These are phyloP conservation scores for Amniculicola lignicola DNA, from an alignment of 495 filamentous ascomycete species.

Conservation along the genomic window DNA sequence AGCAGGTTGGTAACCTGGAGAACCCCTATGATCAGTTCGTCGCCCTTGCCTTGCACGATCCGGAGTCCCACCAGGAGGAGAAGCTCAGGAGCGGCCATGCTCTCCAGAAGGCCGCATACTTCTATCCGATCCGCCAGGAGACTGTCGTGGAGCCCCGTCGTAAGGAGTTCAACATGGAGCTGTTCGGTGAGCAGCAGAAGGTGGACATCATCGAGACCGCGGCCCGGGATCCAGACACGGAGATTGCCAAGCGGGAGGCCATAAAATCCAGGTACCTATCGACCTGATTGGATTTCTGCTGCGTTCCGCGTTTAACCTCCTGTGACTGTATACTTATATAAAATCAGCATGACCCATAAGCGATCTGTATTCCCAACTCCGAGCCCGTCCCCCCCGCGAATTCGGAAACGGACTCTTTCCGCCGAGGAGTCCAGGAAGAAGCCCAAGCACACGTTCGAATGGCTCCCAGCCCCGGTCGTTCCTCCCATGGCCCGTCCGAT, in stretches of 20 bases:
- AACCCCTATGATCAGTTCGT: slow-evolving; percentile 54
- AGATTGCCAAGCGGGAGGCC: slow-evolving; percentile 45
- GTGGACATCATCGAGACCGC: slow-evolving; percentile 56
- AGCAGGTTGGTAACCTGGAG: slow-evolving; percentile 58
- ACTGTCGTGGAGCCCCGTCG: slow-evolving; percentile 58
- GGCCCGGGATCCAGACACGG: slow-evolving; percentile 54
- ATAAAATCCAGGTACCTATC: slow-evolving; percentile 14
- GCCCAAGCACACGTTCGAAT: too few species aligned
- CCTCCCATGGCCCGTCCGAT: too few species aligned
- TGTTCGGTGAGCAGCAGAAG: slow-evolving; percentile 44
- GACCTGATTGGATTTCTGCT: too few species aligned
- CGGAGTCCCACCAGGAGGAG: slow-evolving; percentile 53
- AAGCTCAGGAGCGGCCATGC: slow-evolving; percentile 41
- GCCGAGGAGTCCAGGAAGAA: too few species aligned
- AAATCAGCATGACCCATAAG: too few species aligned
- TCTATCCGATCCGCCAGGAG: slow-evolving; percentile 80
- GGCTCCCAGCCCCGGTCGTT: too few species aligned
- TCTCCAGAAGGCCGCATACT: slow-evolving; percentile 73
- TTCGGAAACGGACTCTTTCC: too few species aligned
- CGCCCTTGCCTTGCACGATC: slow-evolving; percentile 62
- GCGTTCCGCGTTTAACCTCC: too few species aligned
- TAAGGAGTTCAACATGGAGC: slow-evolving; percentile 5
- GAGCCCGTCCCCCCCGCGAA: too few species aligned
- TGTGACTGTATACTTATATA: too few species aligned
- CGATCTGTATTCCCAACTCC: too few species aligned